Evolutionary conservation across 768 basidiomycete species (phyloP).

Genomic region (Baorangia bicolor): DNA sequence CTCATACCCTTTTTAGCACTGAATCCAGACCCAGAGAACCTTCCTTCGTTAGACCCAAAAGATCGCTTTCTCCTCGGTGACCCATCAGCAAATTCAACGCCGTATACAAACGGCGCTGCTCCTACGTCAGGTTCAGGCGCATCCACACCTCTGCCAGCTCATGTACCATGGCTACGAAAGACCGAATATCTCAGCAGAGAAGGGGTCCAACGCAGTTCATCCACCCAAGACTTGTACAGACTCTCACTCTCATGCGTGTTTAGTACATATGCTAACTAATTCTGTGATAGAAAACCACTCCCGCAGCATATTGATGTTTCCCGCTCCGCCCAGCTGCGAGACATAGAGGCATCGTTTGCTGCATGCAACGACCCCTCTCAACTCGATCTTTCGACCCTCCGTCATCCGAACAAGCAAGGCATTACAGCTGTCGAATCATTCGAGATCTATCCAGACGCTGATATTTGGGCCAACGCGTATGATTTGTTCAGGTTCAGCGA

Average conservation of each 20-base stretch:
- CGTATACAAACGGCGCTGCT: constrained; percentile 43
- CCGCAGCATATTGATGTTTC: constrained; percentile 65
- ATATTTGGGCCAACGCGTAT: constrained; percentile 88
- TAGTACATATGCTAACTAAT: neutral
- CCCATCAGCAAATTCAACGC: constrained; percentile 42
- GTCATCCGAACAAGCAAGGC: constrained; percentile 77
- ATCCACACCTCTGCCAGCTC: constrained; percentile 47
- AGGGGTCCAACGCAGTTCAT: constrained; percentile 44
- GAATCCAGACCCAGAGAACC: constrained; percentile 63
- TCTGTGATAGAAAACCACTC: constrained; percentile 45
- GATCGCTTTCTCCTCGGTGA: constrained; percentile 78
- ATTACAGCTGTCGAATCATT: constrained; percentile 78
- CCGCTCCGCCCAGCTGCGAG: constrained; percentile 67
- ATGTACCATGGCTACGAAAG: constrained; percentile 90
- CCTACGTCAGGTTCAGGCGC: constrained; percentile 37
- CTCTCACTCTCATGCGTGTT: neutral
- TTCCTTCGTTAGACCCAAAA: constrained; percentile 66
- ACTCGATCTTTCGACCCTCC: constrained; percentile 57
- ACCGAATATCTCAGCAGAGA: constrained; percentile 84
- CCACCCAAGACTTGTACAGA: constrained; percentile 56
- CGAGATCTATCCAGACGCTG: constrained; percentile 79
- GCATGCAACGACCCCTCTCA: constrained; percentile 51
- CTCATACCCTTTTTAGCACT: constrained; percentile 37
- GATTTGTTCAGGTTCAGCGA: constrained; percentile 86
- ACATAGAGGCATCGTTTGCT: constrained; percentile 76